A percentile compares a stretch with the other conserved stretches of the same genome.
These are phyloP conservation scores for Blastobotrys serpentis DNA, from an alignment of 1,139 yeast genomes.

Conservation along the genomic window DNA sequence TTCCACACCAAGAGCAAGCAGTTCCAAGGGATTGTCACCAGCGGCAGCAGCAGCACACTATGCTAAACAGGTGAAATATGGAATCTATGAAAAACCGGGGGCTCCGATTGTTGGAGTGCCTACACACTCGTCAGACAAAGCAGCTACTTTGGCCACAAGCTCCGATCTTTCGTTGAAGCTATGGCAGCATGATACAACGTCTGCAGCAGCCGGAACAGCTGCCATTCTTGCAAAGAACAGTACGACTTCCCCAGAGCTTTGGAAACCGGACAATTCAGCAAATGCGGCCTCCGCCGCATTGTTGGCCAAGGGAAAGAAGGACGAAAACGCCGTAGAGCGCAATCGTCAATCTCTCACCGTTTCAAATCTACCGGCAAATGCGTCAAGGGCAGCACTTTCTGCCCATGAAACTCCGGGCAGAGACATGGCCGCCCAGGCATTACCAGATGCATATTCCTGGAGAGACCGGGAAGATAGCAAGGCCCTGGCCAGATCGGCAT, in stretches of 20 bases:
- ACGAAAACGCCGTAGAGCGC: slow-evolving; percentile 16
- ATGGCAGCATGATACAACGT: slow-evolving; percentile 37
- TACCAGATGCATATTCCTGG: slow-evolving; percentile 42
- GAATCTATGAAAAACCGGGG: slow-evolving; percentile 70
- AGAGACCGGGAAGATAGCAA: slow-evolving; percentile 17
- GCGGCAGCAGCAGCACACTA: slow-evolving; percentile 43
- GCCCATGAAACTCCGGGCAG: slow-evolving; percentile 36
- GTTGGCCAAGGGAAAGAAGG: slow-evolving; percentile 42
- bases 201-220: slow-evolving; percentile 39
- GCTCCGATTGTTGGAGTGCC: slow-evolving; percentile 67
- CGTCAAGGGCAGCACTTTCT: slow-evolving; percentile 34
- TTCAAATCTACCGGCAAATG: slow-evolving; percentile 20
- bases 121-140: slow-evolving; percentile 35
- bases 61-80: slow-evolving; percentile 74
- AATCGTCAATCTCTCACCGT: slow-evolving; percentile 15
- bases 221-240: slow-evolving; percentile 39
- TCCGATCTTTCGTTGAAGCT: slow-evolving; percentile 38
- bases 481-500: slow-evolving; percentile 12
- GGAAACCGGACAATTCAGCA: slow-evolving; percentile 35
- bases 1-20: neutral
- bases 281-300: slow-evolving; percentile 50
- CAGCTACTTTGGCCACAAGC: slow-evolving; percentile 41
- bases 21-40: slow-evolving; percentile 20
- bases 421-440: slow-evolving; percentile 36
- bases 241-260: slow-evolving; percentile 32